Percentiles rank a stretch among this genome's conserved stretches.
Evolutionary conservation across 768 basidiomycete genomes (phyloP).

Genomic region (Calocera cornea): DNA sequence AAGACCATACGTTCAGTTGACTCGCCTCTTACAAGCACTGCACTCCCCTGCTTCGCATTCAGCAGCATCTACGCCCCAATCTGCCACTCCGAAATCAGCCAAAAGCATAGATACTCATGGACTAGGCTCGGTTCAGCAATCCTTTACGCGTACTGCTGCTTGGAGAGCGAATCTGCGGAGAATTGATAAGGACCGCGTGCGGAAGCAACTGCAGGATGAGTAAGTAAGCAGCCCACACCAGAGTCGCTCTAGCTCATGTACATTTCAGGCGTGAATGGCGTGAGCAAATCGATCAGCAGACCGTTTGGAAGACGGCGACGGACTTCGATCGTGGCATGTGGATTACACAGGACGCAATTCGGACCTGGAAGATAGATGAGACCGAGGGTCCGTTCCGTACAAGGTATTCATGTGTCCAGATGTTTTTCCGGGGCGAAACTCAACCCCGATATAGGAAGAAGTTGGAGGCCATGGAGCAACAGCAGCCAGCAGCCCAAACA

Average conservation of each 20-base stretch:
- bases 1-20: not conserved
- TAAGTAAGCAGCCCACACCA: conserved; percentile 23
- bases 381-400: conserved; percentile 84
- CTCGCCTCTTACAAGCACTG: not conserved
- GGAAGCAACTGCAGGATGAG: conserved; percentile 64
- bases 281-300: conserved; percentile 38
- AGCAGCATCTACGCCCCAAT: not conserved
- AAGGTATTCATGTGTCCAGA: conserved; percentile 34
- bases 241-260: not conserved
- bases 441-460: conserved; percentile 43
- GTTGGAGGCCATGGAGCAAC: conserved; percentile 38
- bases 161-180: conserved; percentile 58
- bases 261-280: conserved; percentile 55
- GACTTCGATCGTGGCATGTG: conserved; percentile 74
- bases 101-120: not conserved
- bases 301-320: conserved; percentile 41
- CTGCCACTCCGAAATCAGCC: not conserved
- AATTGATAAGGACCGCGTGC: conserved; percentile 57
- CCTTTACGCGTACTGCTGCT: conserved; percentile 46
- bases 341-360: conserved; percentile 39
- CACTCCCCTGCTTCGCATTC: not conserved
- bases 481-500: conserved; percentile 18
- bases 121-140: conserved; percentile 42
- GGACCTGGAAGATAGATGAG: conserved; percentile 71
- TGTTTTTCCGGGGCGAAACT: not conserved